Evolutionary conservation across 495 filamentous ascomycete genomes (phyloP), one percentile per base, ranked within the genome.

Genomic region (Lasiosphaeria miniovina): DNA sequence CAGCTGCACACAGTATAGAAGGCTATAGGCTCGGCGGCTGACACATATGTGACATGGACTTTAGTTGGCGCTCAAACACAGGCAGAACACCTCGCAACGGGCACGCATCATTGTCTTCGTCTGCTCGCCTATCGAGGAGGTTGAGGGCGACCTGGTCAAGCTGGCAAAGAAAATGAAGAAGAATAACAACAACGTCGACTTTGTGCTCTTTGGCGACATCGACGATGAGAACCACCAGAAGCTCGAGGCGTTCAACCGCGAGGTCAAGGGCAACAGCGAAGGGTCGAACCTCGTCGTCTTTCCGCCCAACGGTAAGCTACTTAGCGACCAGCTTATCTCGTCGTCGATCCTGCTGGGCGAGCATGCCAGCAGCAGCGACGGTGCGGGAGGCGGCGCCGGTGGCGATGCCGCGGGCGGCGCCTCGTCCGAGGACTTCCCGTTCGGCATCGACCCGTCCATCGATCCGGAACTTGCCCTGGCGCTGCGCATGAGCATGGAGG

Each of bases 141-240:
- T 89, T 63, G 88, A 97, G 75, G 92, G 92, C 76, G 82, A 84
- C 12, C 83, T 98, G 0, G 83, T 96, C 61, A 93, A 91, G 70
- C 84, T 98, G 11, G 92, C 93, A 12, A 95, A 90, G 78, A 93
- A 93, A 77, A 96, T 98, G 93, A 98, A 96, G 87, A 98, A 98
- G 82, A 86, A 84, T 71, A 90, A 87, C 68, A 88, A 95, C 57
- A 88, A 85, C 55, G 90, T 98, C 67, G 94, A 98, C 68, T 90
- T 98, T 66, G 83, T 98, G 62, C 84, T 91, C 45, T 98, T 98
- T 67, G 94, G 94, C 53, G 94, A 98, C 62, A 81, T 96, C 56
- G 88, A 92, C 63, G 92, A 96, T 52, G 92, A 88, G 57, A 91
- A 88, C 50, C 87, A 91, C 71, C 72, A 75, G 64, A 98, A 98